Evolutionary conservation across 495 filamentous ascomycete genomes (phyloP).

Genomic region (Cladorrhinum samala): DNA sequence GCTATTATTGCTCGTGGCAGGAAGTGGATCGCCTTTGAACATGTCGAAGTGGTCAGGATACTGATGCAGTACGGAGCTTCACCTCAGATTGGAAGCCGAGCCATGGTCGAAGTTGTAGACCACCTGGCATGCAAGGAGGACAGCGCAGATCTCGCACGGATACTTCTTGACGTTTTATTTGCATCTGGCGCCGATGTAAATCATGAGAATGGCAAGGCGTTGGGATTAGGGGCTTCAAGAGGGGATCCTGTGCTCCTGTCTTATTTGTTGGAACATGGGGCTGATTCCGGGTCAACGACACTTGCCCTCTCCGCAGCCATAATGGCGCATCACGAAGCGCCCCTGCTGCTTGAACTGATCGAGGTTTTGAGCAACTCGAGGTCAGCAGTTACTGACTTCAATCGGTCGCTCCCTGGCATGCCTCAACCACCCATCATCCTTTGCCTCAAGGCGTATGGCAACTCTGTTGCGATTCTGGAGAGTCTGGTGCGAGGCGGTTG

Average conservation of each 20-base stretch:
- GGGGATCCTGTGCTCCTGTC: conserved; percentile 31
- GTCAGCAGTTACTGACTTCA: conserved; percentile 12
- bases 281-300: conserved; percentile 27
- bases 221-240: conserved; percentile 32
- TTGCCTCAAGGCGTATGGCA: conserved; percentile 22
- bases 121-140: conserved; percentile 23
- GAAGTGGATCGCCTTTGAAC: conserved; percentile 29
- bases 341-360: conserved; percentile 14
- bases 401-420: conserved; percentile 20
- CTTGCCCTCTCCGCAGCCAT: conserved; percentile 32
- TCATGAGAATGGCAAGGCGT: conserved; percentile 35
- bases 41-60: conserved; percentile 30
- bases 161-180: conserved; percentile 31
- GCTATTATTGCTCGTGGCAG: conserved; percentile 17
- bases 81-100: conserved; percentile 25
- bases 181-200: conserved; percentile 35
- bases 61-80: conserved; percentile 35
- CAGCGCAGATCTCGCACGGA: conserved; percentile 22
- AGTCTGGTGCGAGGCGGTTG: conserved; percentile 19
- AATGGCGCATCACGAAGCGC: conserved; percentile 20
- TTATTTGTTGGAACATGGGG: conserved; percentile 28
- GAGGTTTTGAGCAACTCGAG: conserved; percentile 11
- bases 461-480: conserved; percentile 19
- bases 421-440: conserved; percentile 18
- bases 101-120: conserved; percentile 34